phyloP scores from a whole-genome alignment of 2,329 filamentous ascomycete species.

The Venturia aucupariae region DNA sequence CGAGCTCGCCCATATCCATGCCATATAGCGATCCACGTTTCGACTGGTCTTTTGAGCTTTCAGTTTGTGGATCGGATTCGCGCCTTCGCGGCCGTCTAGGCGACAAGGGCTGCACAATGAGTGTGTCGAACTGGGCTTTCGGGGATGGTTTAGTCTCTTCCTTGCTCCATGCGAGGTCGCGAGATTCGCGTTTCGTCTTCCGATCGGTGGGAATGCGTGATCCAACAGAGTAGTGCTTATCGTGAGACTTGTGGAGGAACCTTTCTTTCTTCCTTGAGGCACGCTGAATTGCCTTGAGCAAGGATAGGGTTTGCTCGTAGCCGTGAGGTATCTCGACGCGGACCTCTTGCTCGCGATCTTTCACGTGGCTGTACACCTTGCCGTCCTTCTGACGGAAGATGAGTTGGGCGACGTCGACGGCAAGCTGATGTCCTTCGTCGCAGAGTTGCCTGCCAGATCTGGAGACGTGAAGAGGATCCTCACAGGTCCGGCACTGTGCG shows the following conservation, averaged over 20 bases:
- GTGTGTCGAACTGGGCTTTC: background rate
- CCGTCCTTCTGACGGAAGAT: slow-evolving; percentile 11
- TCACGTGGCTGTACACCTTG: slow-evolving; percentile 11
- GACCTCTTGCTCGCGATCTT: slow-evolving; percentile 11
- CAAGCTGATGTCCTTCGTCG: slow-evolving; percentile 6
- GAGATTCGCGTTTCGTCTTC: slow-evolving; percentile 6
- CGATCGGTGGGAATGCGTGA: slow-evolving; percentile 1
- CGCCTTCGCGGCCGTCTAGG: background rate
- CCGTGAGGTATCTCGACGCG: slow-evolving; percentile 13
- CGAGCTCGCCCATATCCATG: slow-evolving; percentile 9
- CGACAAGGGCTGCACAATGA: slow-evolving; percentile 6
- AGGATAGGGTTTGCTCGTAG: slow-evolving; percentile 11
- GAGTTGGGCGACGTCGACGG: slow-evolving; percentile 14
- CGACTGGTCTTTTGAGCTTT: slow-evolving; percentile 1
- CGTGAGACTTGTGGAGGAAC: slow-evolving; percentile 4
- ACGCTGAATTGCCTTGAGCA: slow-evolving; percentile 13
- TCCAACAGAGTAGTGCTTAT: slow-evolving; percentile 9
- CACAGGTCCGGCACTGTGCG: slow-evolving; percentile 5
- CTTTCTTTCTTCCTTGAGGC: slow-evolving; percentile 11
- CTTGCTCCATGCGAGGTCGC: background rate
- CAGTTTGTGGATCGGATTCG: background rate
- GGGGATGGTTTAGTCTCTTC: slow-evolving; percentile 1
- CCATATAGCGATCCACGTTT: slow-evolving; percentile 12
- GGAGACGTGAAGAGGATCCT: slow-evolving; percentile 9
- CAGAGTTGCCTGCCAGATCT: slow-evolving; percentile 11